Conservation (phyloP, 371 early-diverging fungal genomes). For the Actinomortierella ambigua region DNA sequence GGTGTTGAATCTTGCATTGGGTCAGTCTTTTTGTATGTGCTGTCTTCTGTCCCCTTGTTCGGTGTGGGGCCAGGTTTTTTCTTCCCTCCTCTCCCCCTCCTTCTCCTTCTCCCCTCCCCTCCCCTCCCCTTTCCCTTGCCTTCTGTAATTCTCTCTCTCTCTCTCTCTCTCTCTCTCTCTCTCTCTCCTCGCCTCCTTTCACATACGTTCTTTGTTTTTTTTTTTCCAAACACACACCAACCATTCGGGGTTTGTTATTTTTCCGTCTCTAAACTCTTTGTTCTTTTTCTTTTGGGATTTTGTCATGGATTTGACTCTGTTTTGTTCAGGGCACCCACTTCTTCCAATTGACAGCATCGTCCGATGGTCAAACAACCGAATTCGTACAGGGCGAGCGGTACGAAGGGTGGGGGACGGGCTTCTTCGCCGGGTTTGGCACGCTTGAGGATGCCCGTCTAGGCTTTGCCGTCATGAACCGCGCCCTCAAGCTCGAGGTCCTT, state of each 20-base stretch:
- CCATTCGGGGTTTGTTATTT: too few species aligned
- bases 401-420: slow-evolving; percentile 17
- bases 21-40: too few species aligned
- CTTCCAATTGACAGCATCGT: slow-evolving; percentile 20
- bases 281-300: neutral
- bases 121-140: neutral
- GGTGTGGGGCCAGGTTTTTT: neutral
- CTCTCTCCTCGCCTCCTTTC: neutral
- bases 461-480: slow-evolving; percentile 29
- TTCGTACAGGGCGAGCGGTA: slow-evolving; percentile 35
- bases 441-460: slow-evolving; percentile 23
- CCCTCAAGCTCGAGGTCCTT: slow-evolving; percentile 16
- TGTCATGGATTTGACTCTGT: too few species aligned
- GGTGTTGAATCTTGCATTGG: too few species aligned
- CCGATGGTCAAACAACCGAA: slow-evolving; percentile 18
- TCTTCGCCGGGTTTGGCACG: slow-evolving; percentile 13
- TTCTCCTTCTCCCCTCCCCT: neutral
- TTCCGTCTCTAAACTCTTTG: neutral
- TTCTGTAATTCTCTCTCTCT: neutral
- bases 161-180: neutral
- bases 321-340: slow-evolving; percentile 36
- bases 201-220: too few species aligned
- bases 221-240: too few species aligned
- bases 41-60: neutral
- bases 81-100: neutral